Percentiles rank a stretch among this genome's conserved stretches.
phyloP scores from a whole-genome alignment of 345 rosid genomes.

The Salix purpurea region DNA sequence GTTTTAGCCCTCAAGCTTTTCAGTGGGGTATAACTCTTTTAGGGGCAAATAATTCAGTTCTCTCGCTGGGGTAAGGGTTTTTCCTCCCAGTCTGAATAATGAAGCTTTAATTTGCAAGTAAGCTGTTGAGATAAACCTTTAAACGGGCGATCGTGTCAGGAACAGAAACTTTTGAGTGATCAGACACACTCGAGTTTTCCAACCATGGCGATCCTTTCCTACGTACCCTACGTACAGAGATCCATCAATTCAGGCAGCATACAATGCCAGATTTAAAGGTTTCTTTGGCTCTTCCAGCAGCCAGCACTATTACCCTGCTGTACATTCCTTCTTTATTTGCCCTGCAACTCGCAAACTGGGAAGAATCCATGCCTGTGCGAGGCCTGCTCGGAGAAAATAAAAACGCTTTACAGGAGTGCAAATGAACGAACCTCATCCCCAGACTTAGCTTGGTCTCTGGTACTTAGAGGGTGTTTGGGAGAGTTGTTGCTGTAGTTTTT shows the following conservation, averaged over 20 bases:
- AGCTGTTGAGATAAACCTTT: not conserved
- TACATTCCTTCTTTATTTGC: not conserved
- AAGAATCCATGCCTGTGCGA: not conserved
- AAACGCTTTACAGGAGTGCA: too few relatives aligned
- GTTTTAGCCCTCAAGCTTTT: slow-evolving; percentile 2
- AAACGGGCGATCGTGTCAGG: not conserved
- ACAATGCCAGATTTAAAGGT: not conserved
- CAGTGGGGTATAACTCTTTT: slow-evolving; percentile 16
- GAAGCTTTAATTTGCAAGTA: not conserved
- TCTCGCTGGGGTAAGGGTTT: not conserved
- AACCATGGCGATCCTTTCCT: not conserved
- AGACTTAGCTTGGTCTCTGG: too few relatives aligned
- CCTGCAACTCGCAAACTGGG: not conserved
- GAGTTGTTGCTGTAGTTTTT: too few relatives aligned
- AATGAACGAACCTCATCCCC: too few relatives aligned
- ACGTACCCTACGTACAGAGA: not conserved
- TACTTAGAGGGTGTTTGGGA: too few relatives aligned
- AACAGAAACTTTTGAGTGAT: not conserved
- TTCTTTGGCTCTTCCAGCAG: not conserved
- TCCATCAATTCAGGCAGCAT: slow-evolving; percentile 6
- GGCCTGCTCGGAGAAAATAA: too few relatives aligned
- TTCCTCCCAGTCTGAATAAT: not conserved
- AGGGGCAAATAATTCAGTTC: slow-evolving; percentile 10
- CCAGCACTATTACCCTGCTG: not conserved
- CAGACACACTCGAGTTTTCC: slow-evolving; percentile 10